phyloP scores from a whole-genome alignment of 1,139 yeast genomes.

The Yamadazyma jaroonii region DNA sequence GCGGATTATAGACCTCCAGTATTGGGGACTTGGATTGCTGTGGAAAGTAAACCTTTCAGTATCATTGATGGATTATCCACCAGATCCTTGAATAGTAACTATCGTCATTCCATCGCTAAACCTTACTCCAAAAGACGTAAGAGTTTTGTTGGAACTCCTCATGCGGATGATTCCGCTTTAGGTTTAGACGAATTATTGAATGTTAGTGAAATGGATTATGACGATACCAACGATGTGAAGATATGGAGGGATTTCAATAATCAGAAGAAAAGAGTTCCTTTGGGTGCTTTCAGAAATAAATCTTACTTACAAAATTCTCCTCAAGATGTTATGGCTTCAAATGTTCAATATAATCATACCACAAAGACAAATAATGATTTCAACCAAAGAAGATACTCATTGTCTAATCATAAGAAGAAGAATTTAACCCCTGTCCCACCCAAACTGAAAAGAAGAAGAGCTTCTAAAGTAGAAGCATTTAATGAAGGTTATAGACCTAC shows the following conservation, averaged over 20 bases:
- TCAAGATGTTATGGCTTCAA: constrained; percentile 21
- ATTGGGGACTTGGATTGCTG: constrained; percentile 87
- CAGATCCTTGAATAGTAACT: constrained; percentile 49
- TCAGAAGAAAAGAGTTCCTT: constrained; percentile 65
- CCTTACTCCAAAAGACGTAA: constrained; percentile 15
- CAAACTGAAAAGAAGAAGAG: constrained; percentile 46
- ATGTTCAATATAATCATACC: constrained; percentile 21
- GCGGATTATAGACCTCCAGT: constrained; percentile 89
- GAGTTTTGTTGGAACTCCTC: constrained; percentile 19
- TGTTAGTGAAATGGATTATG: constrained; percentile 84
- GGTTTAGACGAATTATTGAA: constrained; percentile 84
- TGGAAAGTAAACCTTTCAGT: constrained; percentile 79
- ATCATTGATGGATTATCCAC: constrained; percentile 93
- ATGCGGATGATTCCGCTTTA: constrained; percentile 56
- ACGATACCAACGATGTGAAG: constrained; percentile 53
- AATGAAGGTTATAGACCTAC: constrained; percentile 72
- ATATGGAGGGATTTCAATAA: constrained; percentile 54
- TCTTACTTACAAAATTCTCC: constrained; percentile 42
- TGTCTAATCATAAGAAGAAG: constrained; percentile 12
- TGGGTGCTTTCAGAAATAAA: constrained; percentile 87
- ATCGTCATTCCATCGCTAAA: constrained; percentile 1
- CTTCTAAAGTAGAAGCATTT: constrained; percentile 70
- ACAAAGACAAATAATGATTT: constrained; percentile 20
- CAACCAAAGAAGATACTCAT: constrained; percentile 20
- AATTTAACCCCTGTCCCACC: constrained; percentile 16